These are phyloP conservation scores for Trichoderma sp. DNA, from an alignment of 2,329 filamentous ascomycete genomes.

Conservation along the genomic window DNA sequence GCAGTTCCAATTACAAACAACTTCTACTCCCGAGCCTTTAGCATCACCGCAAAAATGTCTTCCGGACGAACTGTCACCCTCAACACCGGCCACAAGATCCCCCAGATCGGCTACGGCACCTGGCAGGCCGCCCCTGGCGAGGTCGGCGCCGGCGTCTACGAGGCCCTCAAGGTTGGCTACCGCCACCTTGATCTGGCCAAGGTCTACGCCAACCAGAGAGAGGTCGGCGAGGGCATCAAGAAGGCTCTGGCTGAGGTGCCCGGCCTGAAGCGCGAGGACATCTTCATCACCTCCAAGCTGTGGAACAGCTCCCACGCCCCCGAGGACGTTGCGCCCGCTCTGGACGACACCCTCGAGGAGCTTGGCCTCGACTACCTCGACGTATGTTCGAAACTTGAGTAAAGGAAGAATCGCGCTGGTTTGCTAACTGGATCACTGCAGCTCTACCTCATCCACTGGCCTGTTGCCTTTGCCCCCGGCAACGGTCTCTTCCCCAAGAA, in stretches of 20 bases:
- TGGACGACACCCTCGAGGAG: constrained; percentile 59
- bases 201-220: constrained; percentile 67
- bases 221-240: constrained; percentile 61
- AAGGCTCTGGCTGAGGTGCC: constrained; percentile 51
- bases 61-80: constrained; percentile 59
- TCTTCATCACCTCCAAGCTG: constrained; percentile 62
- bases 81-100: constrained; percentile 68
- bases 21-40: neutral
- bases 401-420: neutral
- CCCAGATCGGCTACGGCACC: constrained; percentile 63
- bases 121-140: constrained; percentile 70
- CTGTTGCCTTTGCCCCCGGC: constrained; percentile 50
- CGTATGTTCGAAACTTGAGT: constrained; percentile 37
- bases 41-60: constrained; percentile 53
- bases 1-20: neutral
- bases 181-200: constrained; percentile 61
- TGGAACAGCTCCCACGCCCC: constrained; percentile 65
- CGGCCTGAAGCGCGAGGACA: constrained; percentile 53
- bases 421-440: constrained; percentile 29
- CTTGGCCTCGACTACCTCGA: constrained; percentile 63
- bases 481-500: constrained; percentile 52
- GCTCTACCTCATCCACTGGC: constrained; percentile 69
- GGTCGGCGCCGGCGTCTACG: constrained; percentile 66
- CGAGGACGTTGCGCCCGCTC: constrained; percentile 59
- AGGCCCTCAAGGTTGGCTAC: constrained; percentile 66